A percentile compares a stretch with the other conserved stretches of the same genome.
phyloP scores from a whole-genome alignment of 2,329 filamentous ascomycete genomes.

The Penicillium polonicum region DNA sequence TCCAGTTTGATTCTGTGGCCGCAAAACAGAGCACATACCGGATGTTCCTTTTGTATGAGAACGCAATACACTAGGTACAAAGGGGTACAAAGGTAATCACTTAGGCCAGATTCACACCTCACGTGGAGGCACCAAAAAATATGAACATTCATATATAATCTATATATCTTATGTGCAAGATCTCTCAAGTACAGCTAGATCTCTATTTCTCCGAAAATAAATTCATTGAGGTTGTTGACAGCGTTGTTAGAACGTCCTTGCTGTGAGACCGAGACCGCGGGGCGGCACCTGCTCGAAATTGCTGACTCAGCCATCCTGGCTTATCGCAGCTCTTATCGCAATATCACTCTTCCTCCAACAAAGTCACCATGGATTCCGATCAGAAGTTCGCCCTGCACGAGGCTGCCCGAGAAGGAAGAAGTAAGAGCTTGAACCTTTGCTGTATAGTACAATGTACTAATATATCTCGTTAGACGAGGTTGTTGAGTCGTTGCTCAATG shows the following conservation, averaged over 20 bases:
- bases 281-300: not conserved
- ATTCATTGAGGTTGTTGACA: not conserved
- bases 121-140: not conserved
- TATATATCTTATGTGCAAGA: not conserved
- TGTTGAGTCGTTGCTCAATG: slow-evolving; percentile 73
- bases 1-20: too few relatives aligned
- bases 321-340: slow-evolving; percentile 29
- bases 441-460: slow-evolving; percentile 23
- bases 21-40: too few relatives aligned
- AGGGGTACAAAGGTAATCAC: not conserved
- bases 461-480: slow-evolving; percentile 54
- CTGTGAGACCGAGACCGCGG: too few relatives aligned
- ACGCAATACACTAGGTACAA: not conserved
- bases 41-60: too few relatives aligned
- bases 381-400: slow-evolving; percentile 77
- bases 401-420: slow-evolving; percentile 78
- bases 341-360: slow-evolving; percentile 11
- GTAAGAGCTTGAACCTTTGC: slow-evolving; percentile 52
- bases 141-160: not conserved
- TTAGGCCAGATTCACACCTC: not conserved
- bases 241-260: too few relatives aligned
- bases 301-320: slow-evolving; percentile 13
- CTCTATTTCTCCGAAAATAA: not conserved
- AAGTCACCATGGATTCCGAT: slow-evolving; percentile 40
- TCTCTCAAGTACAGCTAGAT: not conserved